phyloP scores from a whole-genome alignment of 306 rosid genomes.

The Acacia acuminata region DNA sequence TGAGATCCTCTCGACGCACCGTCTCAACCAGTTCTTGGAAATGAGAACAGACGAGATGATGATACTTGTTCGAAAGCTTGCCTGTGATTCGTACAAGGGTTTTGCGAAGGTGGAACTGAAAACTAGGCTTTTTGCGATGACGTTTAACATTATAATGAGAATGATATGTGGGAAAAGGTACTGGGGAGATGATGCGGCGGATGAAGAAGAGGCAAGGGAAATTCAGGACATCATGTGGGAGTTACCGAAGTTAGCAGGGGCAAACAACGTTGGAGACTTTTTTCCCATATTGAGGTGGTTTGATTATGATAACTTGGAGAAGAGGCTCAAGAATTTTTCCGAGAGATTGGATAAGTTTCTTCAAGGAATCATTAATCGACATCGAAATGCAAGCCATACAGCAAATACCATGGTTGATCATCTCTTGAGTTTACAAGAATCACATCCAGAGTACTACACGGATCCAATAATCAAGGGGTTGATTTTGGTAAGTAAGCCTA shows the following conservation, averaged over 20 bases:
- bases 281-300: conserved; percentile 36
- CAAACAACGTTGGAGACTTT: conserved; percentile 31
- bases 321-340: background rate
- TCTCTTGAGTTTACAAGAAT: conserved; percentile 31
- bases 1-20: conserved; percentile 53
- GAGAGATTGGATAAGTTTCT: conserved; percentile 21
- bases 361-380: conserved; percentile 43
- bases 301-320: conserved; percentile 17
- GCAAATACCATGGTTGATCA: conserved; percentile 36
- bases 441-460: conserved; percentile 33
- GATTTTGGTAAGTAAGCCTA: conserved; percentile 22
- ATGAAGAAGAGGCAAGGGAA: conserved; percentile 38
- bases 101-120: background rate
- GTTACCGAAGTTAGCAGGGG: background rate
- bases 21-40: conserved; percentile 29
- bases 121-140: background rate
- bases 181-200: conserved; percentile 1
- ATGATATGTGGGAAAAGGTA: background rate
- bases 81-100: background rate
- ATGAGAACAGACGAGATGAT: conserved; percentile 47
- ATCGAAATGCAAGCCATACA: background rate
- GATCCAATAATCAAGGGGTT: conserved; percentile 38
- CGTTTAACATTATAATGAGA: background rate
- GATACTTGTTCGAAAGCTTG: background rate
- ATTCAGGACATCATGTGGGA: conserved; percentile 31